Conservation (phyloP, 2,329 filamentous ascomycete species). For the Ascocoryne sarcoides region DNA sequence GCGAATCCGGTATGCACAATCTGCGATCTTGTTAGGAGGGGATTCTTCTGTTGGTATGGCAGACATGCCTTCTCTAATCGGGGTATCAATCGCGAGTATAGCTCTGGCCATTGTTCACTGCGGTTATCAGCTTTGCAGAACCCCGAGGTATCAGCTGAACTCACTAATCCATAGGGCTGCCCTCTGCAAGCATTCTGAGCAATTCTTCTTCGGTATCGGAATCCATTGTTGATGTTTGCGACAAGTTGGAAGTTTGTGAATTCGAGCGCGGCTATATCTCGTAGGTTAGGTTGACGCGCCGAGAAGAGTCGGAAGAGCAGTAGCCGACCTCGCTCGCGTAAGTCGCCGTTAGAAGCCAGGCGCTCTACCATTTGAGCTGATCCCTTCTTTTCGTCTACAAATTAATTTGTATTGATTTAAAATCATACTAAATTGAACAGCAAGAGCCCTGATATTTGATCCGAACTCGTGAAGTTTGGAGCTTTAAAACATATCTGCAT, state of each 20-base stretch:
- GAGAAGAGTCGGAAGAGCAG: too few relatives aligned
- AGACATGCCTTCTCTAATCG: constrained; percentile 31
- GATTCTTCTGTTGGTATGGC: background rate
- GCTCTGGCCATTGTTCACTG: constrained; percentile 32
- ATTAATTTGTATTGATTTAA: too few relatives aligned
- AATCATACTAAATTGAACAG: too few relatives aligned
- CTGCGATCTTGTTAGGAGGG: constrained; percentile 38
- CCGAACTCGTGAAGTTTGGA: too few relatives aligned
- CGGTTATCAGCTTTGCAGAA: constrained; percentile 14
- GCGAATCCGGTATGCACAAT: constrained; percentile 46
- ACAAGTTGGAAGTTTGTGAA: constrained; percentile 13
- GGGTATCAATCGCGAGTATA: constrained; percentile 31
- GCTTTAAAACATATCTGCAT: too few relatives aligned
- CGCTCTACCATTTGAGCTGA: too few relatives aligned
- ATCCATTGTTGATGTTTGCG: constrained; percentile 39
- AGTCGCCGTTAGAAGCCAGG: too few relatives aligned
- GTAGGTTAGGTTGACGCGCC: background rate
- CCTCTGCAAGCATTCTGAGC: constrained; percentile 37
- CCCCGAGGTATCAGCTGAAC: constrained; percentile 20
- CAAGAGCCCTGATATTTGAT: too few relatives aligned
- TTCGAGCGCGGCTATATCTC: too few relatives aligned
- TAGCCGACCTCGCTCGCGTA: too few relatives aligned
- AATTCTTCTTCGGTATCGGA: constrained; percentile 41
- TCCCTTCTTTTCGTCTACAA: too few relatives aligned
- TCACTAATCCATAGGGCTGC: constrained; percentile 48